A percentile compares a stretch with the other conserved stretches of the same genome.
phyloP scores from a whole-genome alignment of 768 basidiomycete genomes.

The Kwoniella bestiolae region DNA sequence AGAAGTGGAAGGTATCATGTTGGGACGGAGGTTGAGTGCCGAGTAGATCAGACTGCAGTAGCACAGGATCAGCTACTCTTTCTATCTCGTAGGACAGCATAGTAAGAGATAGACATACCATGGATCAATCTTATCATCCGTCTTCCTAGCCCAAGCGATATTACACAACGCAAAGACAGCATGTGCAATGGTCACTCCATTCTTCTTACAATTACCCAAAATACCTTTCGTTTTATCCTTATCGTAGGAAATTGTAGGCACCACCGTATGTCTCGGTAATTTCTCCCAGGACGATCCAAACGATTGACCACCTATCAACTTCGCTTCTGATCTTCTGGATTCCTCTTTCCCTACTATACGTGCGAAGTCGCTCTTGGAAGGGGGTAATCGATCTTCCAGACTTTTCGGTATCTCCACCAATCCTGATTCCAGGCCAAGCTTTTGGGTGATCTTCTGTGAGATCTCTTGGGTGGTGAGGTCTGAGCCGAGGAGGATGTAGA shows the following conservation, averaged over 20 bases:
- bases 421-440: neutral
- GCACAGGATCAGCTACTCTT: slow-evolving; percentile 14
- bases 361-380: slow-evolving; percentile 58
- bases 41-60: slow-evolving; percentile 76
- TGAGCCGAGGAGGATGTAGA: slow-evolving; percentile 68
- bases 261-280: slow-evolving; percentile 62
- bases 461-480: slow-evolving; percentile 30
- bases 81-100: too few relatives aligned
- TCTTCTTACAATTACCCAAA: slow-evolving; percentile 70
- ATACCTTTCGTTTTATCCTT: slow-evolving; percentile 66
- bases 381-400: slow-evolving; percentile 64
- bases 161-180: slow-evolving; percentile 77
- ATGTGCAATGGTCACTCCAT: slow-evolving; percentile 74
- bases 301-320: slow-evolving; percentile 72
- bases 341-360: slow-evolving; percentile 65
- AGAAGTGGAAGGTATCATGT: slow-evolving; percentile 50
- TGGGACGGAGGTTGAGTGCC: slow-evolving; percentile 76
- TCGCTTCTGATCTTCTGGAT: slow-evolving; percentile 64
- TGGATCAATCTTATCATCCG: slow-evolving; percentile 17
- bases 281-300: slow-evolving; percentile 63
- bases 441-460: slow-evolving; percentile 25
- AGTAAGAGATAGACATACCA: too few relatives aligned
- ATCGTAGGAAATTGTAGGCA: slow-evolving; percentile 70
- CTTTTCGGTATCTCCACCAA: slow-evolving; percentile 58
- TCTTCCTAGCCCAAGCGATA: slow-evolving; percentile 65